Base-by-base conservation (phyloP, 768 basidiomycete species). In the Mycena capillaripes region DNA sequence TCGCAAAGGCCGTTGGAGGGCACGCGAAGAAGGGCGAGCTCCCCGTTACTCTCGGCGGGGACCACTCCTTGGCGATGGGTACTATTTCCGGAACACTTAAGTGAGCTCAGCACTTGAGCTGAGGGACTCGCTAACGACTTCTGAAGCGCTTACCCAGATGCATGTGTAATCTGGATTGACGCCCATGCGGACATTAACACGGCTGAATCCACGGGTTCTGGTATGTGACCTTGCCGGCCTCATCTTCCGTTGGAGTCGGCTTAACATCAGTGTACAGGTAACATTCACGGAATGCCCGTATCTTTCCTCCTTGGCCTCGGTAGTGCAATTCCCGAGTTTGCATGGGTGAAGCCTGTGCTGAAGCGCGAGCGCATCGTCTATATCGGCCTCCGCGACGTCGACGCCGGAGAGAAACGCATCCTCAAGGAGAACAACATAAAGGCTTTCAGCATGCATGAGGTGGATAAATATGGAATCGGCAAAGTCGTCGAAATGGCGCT, bases 181-280 rank as follows among this genome's bases (percentile, higher is more conserved):
- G 98, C 98, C 3, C 98, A 98, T 77, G 93, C 96, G 23, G 98
- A 99, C 80, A 96, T 99, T 84, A 98, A 99, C 82, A 98, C 97
- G 8, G 84, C 88, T 14, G 90, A 93, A 66, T 90, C 94, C 19
- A 97, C 97, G 23, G 92, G 84, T 50, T 91, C 93, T 76, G 93
- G 93, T 89, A 79, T 66, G 84, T 77, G 40, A 53, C 10, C 40
- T 66, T 29, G 19, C 44, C 70, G 48, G 64, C 79, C 78, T 66
- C 55, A 19, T n/a, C 60, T 56, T 29, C 12, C 21, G 44, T 25
- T 23, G 23, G 50, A 44, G 14, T 32, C 29, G 60, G 57, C 44
- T 64, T 30, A 73, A 71, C 32, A 66, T 60, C 38, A 21, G 34
- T 23, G 9, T 10, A 40, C 79, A 89, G 97, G 97, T 34, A 98